Evolutionary conservation across 2,329 filamentous ascomycete species (phyloP).

Genomic region (Pseudogymnoascus sp.): DNA sequence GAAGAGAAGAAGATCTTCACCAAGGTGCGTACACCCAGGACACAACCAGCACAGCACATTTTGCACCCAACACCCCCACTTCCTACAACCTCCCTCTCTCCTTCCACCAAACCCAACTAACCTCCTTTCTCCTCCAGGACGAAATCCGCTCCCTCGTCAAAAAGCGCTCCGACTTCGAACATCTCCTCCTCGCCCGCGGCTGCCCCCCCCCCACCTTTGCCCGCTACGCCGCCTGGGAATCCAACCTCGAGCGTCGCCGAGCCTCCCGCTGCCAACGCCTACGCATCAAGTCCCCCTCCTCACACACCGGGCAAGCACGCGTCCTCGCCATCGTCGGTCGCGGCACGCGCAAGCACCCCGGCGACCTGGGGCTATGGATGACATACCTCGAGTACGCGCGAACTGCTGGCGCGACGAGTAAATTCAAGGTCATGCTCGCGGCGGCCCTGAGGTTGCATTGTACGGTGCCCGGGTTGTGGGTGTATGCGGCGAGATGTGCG

Average conservation of each 20-base stretch:
- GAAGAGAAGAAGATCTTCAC: slow-evolving; percentile 88
- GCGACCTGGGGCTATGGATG: slow-evolving; percentile 76
- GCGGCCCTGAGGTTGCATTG: slow-evolving; percentile 79
- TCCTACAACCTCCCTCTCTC: neutral
- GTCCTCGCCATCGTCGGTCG: slow-evolving; percentile 88
- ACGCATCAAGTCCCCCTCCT: slow-evolving; percentile 60
- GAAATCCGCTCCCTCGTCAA: slow-evolving; percentile 85
- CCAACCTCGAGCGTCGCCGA: slow-evolving; percentile 66
- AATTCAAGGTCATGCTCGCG: slow-evolving; percentile 58
- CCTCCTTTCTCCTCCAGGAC: slow-evolving; percentile 45
- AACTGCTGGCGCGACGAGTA: slow-evolving; percentile 58
- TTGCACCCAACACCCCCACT: slow-evolving; percentile 10
- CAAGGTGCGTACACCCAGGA: slow-evolving; percentile 45
- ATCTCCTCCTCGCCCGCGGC: slow-evolving; percentile 78
- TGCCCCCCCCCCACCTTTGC: slow-evolving; percentile 72
- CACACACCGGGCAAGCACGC: slow-evolving; percentile 69
- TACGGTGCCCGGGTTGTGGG: slow-evolving; percentile 75
- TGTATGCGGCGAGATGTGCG: slow-evolving; percentile 70
- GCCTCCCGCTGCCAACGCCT: slow-evolving; percentile 77
- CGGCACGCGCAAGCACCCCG: slow-evolving; percentile 75
- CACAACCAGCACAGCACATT: neutral
- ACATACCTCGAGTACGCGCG: slow-evolving; percentile 81
- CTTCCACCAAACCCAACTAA: neutral
- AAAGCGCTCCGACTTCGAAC: slow-evolving; percentile 90
- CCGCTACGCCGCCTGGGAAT: slow-evolving; percentile 70